Evolutionary conservation across 768 basidiomycete species (phyloP).

Genomic region (Rubroboletus pulcherrimus): DNA sequence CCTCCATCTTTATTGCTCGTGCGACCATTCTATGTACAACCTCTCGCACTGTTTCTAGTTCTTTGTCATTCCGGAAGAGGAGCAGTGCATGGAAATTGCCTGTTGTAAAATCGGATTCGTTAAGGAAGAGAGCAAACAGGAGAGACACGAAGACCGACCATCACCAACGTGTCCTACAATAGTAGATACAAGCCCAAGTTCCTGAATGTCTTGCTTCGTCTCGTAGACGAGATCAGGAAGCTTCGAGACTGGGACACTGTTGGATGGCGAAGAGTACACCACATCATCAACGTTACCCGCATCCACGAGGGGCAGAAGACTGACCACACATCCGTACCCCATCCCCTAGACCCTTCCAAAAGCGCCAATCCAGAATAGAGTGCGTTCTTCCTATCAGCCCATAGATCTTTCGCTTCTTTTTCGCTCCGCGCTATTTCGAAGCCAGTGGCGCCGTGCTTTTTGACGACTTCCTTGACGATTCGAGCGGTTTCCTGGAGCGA

Average conservation of each 20-base stretch:
- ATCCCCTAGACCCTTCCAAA: constrained; percentile 52
- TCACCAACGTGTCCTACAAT: constrained; percentile 81
- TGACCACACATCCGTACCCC: constrained; percentile 78
- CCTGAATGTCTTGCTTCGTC: constrained; percentile 66
- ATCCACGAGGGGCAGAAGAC: background rate
- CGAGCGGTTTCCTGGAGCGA: constrained; percentile 60
- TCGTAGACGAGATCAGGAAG: constrained; percentile 63
- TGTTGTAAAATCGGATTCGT: constrained; percentile 6
- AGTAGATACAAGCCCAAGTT: constrained; percentile 52
- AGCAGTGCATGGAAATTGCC: constrained; percentile 52
- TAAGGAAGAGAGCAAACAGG: background rate
- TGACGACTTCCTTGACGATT: constrained; percentile 53
- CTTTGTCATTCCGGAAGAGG: constrained; percentile 56
- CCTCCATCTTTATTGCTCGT: constrained; percentile 66
- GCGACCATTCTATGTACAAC: constrained; percentile 60
- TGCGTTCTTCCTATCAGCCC: constrained; percentile 70
- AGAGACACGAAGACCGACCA: constrained; percentile 39
- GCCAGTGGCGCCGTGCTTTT: constrained; percentile 62
- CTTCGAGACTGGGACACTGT: constrained; percentile 58
- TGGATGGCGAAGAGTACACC: background rate
- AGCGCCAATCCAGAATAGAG: constrained; percentile 54
- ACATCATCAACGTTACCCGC: background rate
- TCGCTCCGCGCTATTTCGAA: constrained; percentile 62
- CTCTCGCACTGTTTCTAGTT: constrained; percentile 39
- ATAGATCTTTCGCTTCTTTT: constrained; percentile 68